Conservation (phyloP, 192 early-diverging fungal species). For the Chytriomyces confervae region DNA sequence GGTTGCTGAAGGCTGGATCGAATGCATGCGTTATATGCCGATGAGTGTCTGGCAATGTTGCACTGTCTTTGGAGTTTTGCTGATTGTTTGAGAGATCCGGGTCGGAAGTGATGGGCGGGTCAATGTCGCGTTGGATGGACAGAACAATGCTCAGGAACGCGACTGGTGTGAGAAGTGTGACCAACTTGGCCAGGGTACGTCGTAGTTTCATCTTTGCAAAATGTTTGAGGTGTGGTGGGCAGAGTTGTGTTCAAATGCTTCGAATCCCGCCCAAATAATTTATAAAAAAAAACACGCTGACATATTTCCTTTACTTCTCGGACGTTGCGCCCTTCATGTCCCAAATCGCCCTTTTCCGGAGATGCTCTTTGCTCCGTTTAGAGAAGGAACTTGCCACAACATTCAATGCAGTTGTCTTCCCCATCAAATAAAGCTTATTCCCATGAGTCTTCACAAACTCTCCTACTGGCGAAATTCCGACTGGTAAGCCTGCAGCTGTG, state of each 20-base stretch:
- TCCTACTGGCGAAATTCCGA: background rate
- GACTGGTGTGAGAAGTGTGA: background rate
- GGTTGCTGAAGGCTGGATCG: slow-evolving; percentile 35
- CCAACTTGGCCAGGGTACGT: background rate
- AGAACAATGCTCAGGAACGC: background rate
- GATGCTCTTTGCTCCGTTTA: slow-evolving; percentile 56
- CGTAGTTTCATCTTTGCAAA: background rate
- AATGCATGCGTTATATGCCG: background rate
- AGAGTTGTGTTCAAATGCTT: background rate
- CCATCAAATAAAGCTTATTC: slow-evolving; percentile 89
- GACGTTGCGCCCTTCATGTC: background rate
- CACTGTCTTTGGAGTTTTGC: background rate
- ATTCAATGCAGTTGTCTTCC: slow-evolving; percentile 74
- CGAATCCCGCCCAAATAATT: background rate
- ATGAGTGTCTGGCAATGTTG: background rate
- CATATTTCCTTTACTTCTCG: too few species aligned
- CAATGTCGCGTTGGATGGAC: background rate
- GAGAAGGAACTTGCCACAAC: slow-evolving; percentile 67
- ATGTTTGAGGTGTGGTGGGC: background rate
- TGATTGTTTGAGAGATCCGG: background rate
- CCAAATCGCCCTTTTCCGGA: slow-evolving; percentile 10
- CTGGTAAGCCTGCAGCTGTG: background rate
- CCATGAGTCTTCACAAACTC: slow-evolving; percentile 45
- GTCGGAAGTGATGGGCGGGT: background rate
- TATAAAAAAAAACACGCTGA: background rate